Evolutionary conservation across 106 monocot genomes (phyloP).

Genomic region (Posidonia australis): DNA sequence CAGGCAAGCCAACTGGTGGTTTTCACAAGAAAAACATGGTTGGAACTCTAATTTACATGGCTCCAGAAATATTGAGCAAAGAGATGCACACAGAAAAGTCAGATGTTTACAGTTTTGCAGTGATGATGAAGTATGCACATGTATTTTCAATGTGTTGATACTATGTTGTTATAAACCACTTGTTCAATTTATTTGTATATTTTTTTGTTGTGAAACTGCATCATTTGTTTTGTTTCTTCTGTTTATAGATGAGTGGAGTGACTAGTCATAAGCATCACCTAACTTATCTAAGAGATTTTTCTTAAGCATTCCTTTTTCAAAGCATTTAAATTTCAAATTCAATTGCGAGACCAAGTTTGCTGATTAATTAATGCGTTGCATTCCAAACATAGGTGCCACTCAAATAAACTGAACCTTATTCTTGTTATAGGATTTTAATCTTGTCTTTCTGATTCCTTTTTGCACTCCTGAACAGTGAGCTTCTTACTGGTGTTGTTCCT

Average conservation of each 20-base stretch:
- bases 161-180: not conserved
- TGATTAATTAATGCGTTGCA: too few species aligned
- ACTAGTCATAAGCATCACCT: too few species aligned
- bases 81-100: slow-evolving; percentile 91
- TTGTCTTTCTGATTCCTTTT: not conserved
- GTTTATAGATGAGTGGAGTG: too few species aligned
- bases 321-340: too few species aligned
- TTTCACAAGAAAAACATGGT: slow-evolving; percentile 98
- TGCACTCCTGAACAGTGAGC: slow-evolving; percentile 51
- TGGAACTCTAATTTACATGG: slow-evolving; percentile 97
- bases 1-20: slow-evolving; percentile 97
- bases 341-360: too few species aligned
- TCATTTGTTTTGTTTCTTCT: too few species aligned
- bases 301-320: too few species aligned
- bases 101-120: slow-evolving; percentile 92
- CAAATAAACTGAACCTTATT: too few species aligned
- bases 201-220: too few species aligned
- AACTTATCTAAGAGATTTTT: too few species aligned
- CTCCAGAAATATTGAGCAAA: slow-evolving; percentile 90
- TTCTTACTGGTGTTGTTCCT: slow-evolving; percentile 96
- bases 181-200: not conserved
- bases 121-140: slow-evolving; percentile 71
- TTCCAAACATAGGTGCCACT: too few species aligned
- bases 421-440: too few species aligned
- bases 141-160: not conserved